Evolutionary conservation across 2,329 filamentous ascomycete species (phyloP), one percentile per base, ranked within the genome.

Genomic region (Didymella pomorum): DNA sequence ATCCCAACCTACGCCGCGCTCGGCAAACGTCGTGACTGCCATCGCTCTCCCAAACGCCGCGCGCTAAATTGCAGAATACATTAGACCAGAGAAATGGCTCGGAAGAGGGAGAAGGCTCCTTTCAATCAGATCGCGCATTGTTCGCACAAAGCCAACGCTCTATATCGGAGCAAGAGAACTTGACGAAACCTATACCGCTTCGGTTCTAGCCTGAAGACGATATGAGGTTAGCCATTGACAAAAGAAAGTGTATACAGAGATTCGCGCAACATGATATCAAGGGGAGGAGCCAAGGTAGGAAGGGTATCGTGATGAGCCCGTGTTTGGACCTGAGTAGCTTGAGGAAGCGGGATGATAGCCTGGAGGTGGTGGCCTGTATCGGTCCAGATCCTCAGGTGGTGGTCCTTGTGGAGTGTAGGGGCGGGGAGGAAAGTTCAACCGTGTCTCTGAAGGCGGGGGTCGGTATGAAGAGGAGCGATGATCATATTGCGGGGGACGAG

Each of bases 181-280:
- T 20, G 43, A 43, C 33, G 25, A 41, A 33, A 49, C 33, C 42
- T 56, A 61, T 45, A 53, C 16, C 45, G 58, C 90, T 26, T 55
- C 60, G 49, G 56, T 56, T 62, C 60, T 65, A 42, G 55, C 56
- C 69, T 71, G 59, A 56, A 54, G 33, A 65, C 64, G 60, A 61
- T 48, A 39, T 52, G 37, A 55, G 58, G 58, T 72, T 64, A 72
- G 69, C 69, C 54, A 28, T 50, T 56, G 65, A 66, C 60, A 61
- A 65, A 61, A 44, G 52, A 63, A 61, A 55, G 31, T 42, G 49
- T 49, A 33, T 56, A 63, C 47, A 66, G 46, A 47, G 4, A 42
- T 52, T 39, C 42, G 35, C 52, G 52, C 58, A 55, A 65, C 58
- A 61, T 18, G 25, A 51, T 11, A 41, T 70, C 68, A 74, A 54